Conservation (phyloP, 768 basidiomycete species). For the Termitomyces sp. region DNA sequence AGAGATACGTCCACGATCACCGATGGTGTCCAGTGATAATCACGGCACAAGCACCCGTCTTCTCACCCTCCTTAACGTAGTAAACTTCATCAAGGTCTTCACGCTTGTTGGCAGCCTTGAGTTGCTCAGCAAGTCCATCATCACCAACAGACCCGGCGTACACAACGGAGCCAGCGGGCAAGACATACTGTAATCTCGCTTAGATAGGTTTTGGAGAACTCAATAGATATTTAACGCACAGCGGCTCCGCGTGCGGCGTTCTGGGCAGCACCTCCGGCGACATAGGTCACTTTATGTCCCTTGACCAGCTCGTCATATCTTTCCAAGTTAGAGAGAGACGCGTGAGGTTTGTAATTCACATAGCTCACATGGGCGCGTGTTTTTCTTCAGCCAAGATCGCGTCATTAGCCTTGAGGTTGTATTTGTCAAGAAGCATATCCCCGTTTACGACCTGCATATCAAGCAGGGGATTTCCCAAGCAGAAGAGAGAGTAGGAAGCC, state of each 20-base stretch:
- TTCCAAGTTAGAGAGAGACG: constrained; percentile 1
- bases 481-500: constrained; percentile 61
- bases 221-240: constrained; percentile 39
- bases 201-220: constrained; percentile 2
- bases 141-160: constrained; percentile 94
- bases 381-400: constrained; percentile 92
- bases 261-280: constrained; percentile 96
- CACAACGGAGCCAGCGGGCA: constrained; percentile 83
- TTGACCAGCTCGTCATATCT: constrained; percentile 89
- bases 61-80: constrained; percentile 77
- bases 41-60: constrained; percentile 97
- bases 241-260: constrained; percentile 96
- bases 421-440: constrained; percentile 82
- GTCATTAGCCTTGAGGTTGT: constrained; percentile 88
- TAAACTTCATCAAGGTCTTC: constrained; percentile 89
- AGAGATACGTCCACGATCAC: constrained; percentile 27
- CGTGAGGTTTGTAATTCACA: not conserved
- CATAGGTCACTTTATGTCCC: constrained; percentile 76
- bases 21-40: constrained; percentile 90
- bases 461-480: constrained; percentile 92
- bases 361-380: constrained; percentile 75
- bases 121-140: constrained; percentile 86
- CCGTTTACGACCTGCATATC: constrained; percentile 92
- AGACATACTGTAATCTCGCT: constrained; percentile 64
- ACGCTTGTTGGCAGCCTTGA: constrained; percentile 84